Conservation (phyloP, 352 stramenopile genomes). For the Phytophthora quininea region DNA sequence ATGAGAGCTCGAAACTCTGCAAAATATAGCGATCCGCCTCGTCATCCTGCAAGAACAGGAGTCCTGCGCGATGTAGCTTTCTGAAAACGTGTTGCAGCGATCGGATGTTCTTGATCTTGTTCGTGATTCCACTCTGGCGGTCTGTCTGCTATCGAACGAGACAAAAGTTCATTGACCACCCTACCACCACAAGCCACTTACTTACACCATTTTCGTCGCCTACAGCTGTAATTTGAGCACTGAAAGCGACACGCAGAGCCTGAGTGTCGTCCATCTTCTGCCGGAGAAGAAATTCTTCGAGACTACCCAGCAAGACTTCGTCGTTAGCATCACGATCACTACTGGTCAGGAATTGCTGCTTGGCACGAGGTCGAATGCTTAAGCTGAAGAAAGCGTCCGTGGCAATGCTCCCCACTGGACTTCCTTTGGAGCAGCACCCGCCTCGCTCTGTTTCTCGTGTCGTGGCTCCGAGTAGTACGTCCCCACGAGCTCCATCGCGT, state of each 20-base stretch:
- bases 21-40: constrained; percentile 60
- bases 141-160: constrained; percentile 10
- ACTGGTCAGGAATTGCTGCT: constrained; percentile 35
- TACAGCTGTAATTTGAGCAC: not conserved
- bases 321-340: constrained; percentile 28
- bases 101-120: constrained; percentile 27
- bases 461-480: constrained; percentile 43
- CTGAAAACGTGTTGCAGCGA: constrained; percentile 52
- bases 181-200: not conserved
- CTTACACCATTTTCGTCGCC: too few species aligned
- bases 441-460: not conserved
- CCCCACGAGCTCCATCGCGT: constrained; percentile 53
- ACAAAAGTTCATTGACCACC: not conserved
- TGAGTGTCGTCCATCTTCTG: constrained; percentile 28
- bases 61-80: constrained; percentile 43
- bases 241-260: constrained; percentile 25
- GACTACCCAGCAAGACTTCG: constrained; percentile 37
- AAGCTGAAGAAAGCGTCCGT: constrained; percentile 55
- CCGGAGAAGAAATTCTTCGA: constrained; percentile 37
- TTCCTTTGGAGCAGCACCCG: not conserved
- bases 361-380: constrained; percentile 25
- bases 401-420: constrained; percentile 49
- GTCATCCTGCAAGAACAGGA: constrained; percentile 68
- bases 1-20: constrained; percentile 49
- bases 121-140: not conserved